Percentiles rank a stretch among this genome's conserved stretches.
phyloP scores from a whole-genome alignment of 2,329 filamentous ascomycete species.

The Polychaeton citri region DNA sequence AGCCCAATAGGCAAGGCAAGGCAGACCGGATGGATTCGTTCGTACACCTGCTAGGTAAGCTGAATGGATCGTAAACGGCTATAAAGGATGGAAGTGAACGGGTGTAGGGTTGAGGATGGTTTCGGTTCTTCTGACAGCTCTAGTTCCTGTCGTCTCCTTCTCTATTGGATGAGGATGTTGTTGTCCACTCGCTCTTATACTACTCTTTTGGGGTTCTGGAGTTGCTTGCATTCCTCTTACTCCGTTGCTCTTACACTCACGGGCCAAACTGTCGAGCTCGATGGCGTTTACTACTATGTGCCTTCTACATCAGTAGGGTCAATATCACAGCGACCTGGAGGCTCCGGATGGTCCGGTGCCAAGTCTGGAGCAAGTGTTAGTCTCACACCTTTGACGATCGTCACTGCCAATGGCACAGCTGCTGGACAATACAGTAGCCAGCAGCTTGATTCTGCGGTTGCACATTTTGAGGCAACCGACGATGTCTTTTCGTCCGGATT shows the following conservation, averaged over 20 bases:
- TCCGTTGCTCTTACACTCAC: constrained; percentile 15
- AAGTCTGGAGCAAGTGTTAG: constrained; percentile 10
- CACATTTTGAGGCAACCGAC: constrained; percentile 21
- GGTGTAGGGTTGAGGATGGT: too few species aligned
- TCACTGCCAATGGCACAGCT: constrained; percentile 14
- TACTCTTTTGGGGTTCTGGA: background rate
- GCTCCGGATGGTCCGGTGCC: constrained; percentile 4
- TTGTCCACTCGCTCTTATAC: background rate
- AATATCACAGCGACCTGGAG: constrained; percentile 15
- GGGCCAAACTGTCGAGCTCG: constrained; percentile 27
- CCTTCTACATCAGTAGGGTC: constrained; percentile 20
- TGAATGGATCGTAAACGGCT: too few species aligned
- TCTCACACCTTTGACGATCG: constrained; percentile 27
- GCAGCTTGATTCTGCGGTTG: constrained; percentile 13
- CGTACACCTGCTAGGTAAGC: too few species aligned
- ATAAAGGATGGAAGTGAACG: too few species aligned
- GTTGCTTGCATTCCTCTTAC: background rate
- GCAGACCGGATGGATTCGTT: too few species aligned
- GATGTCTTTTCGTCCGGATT: constrained; percentile 31
- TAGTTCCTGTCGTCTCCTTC: too few species aligned
- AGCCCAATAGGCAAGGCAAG: too few species aligned
- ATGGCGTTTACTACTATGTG: constrained; percentile 27
- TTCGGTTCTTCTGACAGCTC: too few species aligned
- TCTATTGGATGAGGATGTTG: background rate
- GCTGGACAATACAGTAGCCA: constrained; percentile 7